These are phyloP conservation scores for Spathaspora jeffriesii DNA, from an alignment of 1,139 yeast genomes.

Conservation along the genomic window DNA sequence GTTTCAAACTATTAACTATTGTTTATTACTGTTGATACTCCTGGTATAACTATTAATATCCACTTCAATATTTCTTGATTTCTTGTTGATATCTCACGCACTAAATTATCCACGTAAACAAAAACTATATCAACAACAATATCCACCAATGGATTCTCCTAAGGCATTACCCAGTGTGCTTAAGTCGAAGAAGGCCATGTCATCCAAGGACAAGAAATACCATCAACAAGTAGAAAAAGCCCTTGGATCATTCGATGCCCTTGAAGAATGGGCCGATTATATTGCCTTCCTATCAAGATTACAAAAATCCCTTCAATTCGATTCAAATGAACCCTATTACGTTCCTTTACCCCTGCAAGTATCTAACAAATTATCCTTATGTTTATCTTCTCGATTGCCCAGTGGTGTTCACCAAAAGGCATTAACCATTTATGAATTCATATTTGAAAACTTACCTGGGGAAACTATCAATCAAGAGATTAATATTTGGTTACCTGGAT, in stretches of 20 bases:
- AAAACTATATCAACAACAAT: too few species aligned
- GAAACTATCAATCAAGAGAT: constrained; percentile 52
- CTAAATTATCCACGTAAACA: background rate
- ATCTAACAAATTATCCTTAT: constrained; percentile 55
- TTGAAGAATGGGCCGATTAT: constrained; percentile 98
- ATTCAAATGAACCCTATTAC: constrained; percentile 37
- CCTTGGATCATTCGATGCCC: constrained; percentile 74
- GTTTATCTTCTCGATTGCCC: constrained; percentile 79
- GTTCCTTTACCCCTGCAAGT: constrained; percentile 41
- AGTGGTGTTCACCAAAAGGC: constrained; percentile 96
- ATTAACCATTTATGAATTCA: constrained; percentile 68
- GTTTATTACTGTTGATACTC: too few species aligned
- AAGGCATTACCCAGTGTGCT: background rate
- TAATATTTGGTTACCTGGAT: constrained; percentile 84
- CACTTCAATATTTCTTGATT: too few species aligned
- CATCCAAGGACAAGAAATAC: constrained; percentile 70
- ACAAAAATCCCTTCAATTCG: constrained; percentile 60
- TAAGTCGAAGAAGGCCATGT: constrained; percentile 8
- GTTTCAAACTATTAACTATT: too few species aligned
- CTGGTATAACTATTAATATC: too few species aligned
- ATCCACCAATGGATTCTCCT: too few species aligned
- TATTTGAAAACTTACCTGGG: constrained; percentile 62
- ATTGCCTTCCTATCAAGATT: constrained; percentile 83
- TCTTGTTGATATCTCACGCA: too few species aligned
- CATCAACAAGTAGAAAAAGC: constrained; percentile 71